Percentiles rank a stretch among this genome's conserved stretches.
phyloP scores from a whole-genome alignment of 305 asterid genomes.

The Petunia hybrid region DNA sequence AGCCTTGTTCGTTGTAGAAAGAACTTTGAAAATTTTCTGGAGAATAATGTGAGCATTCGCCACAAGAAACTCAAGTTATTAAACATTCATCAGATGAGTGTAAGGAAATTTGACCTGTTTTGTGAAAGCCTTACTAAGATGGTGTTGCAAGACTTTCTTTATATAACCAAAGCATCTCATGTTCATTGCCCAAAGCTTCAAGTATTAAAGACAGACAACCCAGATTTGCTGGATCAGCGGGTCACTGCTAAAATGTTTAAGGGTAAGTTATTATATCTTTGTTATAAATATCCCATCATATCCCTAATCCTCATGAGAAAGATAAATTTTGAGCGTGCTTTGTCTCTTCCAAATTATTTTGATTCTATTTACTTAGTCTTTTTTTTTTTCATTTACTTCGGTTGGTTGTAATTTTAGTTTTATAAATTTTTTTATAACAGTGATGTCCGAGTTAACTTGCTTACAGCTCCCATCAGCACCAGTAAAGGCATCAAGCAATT shows the following conservation, averaged over 20 bases:
- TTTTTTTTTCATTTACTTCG: too few species aligned
- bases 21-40: background rate
- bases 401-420: too few species aligned
- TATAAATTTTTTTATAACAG: too few species aligned
- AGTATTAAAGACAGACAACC: background rate
- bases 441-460: too few species aligned
- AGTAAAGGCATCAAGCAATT: too few species aligned
- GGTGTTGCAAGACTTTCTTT: background rate
- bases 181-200: slow-evolving; percentile 23
- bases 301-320: too few species aligned
- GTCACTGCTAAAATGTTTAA: background rate
- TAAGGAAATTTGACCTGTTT: background rate
- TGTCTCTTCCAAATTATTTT: too few species aligned
- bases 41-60: background rate
- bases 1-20: background rate
- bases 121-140: background rate
- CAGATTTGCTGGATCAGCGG: background rate
- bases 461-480: too few species aligned
- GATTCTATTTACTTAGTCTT: too few species aligned
- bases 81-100: background rate
- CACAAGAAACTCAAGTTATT: slow-evolving; percentile 3
- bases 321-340: too few species aligned
- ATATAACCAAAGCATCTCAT: background rate
- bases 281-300: too few species aligned
- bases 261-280: too few species aligned